Evolutionary conservation across 768 basidiomycete species (phyloP).

Genomic region (Amanita molliuscula): DNA sequence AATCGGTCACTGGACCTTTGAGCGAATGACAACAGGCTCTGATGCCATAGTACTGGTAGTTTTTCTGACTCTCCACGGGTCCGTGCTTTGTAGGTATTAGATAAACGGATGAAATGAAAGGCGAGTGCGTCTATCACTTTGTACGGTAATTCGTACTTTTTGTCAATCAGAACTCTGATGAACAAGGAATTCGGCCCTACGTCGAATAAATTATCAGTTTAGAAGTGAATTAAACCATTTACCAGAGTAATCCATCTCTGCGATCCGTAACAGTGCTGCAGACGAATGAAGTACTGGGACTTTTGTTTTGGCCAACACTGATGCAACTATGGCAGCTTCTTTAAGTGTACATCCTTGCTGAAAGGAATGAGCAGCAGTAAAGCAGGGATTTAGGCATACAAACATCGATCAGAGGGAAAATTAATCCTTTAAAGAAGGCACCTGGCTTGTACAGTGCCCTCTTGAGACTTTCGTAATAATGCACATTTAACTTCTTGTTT

Average conservation of each 20-base stretch:
- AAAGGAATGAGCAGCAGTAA: background rate
- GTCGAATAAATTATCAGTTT: background rate
- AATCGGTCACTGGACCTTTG: conserved; percentile 53
- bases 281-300: conserved; percentile 96
- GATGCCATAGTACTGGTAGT: conserved; percentile 98
- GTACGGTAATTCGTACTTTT: conserved; percentile 96
- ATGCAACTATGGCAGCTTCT: conserved; percentile 91
- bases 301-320: conserved; percentile 81
- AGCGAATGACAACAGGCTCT: conserved; percentile 87
- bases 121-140: conserved; percentile 96
- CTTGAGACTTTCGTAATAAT: conserved; percentile 90
- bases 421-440: conserved; percentile 96
- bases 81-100: conserved; percentile 78
- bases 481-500: conserved; percentile 84
- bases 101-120: conserved; percentile 95
- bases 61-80: conserved; percentile 61
- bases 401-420: conserved; percentile 93
- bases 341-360: conserved; percentile 77
- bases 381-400: conserved; percentile 14
- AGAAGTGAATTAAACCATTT: background rate
- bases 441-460: conserved; percentile 92
- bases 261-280: conserved; percentile 85
- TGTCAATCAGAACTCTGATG: conserved; percentile 93
- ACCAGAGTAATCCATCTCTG: conserved; percentile 96
- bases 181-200: conserved; percentile 89